Base-by-base conservation (phyloP, 768 basidiomycete genomes). In the Gloeophyllum trabeum region DNA sequence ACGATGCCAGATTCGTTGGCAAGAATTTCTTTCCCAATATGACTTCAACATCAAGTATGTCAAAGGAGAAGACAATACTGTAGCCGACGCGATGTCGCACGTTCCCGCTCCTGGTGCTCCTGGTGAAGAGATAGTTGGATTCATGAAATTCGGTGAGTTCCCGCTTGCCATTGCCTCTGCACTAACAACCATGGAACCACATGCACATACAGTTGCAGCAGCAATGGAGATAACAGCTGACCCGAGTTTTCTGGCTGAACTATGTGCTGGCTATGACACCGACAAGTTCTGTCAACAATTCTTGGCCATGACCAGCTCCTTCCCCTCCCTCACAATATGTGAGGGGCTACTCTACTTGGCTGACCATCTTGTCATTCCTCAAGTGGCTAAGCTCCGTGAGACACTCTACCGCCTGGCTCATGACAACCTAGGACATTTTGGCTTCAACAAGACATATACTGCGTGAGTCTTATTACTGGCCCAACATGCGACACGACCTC, bases 401-500 rank as follows among this genome's bases (percentile, higher is more conserved):
- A 7, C n/a, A 5, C 39, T 54, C 4, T 47, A 47, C 39, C 18
- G 35, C 3, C 43, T 51, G 18, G 52, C 52, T 6, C 52, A 53
- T 30, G 45, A 53, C 35, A 18, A 36, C 6, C 45, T 47, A 3
- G 51, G 54, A 2, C 56, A 54, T 34, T 51, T 54, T 22, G 54
- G 55, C 1, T 4, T n/a, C n/a, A n/a, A n/a, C n/a, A n/a, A n/a
- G n/a, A n/a, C n/a, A n/a, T n/a, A n/a, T n/a, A n/a, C n/a, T n/a
- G n/a, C n/a, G n/a, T n/a, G n/a, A n/a, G n/a, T 22, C 23, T 2
- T 59, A 45, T 39, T 47, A 50, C 53, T 39, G 46, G 55, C 48
- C 42, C 47, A 52, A 58, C 24, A 66, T 67, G 65, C 45, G 59
- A 0, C 23, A 24, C 0, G 42, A 61, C 23, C 48, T 67, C 0